Base-by-base conservation (phyloP, 768 basidiomycete genomes). In the Auricularia cornea region DNA sequence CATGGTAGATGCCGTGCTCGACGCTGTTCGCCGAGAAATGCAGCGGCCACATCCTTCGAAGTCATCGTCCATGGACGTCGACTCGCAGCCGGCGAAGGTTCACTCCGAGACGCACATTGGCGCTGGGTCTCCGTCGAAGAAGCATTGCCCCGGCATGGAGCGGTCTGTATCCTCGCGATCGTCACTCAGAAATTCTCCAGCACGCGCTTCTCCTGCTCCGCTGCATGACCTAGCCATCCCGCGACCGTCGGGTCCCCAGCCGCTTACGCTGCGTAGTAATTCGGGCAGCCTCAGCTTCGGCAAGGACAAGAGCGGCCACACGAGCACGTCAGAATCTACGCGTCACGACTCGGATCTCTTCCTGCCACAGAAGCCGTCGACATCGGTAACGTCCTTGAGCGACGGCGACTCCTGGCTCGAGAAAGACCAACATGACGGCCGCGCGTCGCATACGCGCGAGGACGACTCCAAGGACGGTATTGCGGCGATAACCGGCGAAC, bases 1-100 rank as follows among this genome's bases (percentile, higher is more conserved):
- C 70, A 86, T 91, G 8, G 84, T 96, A 1, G 92, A 94, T 71
- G 87, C 92, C 8, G 79, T 92, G n/a, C 77, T 95, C 61, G 90
- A 92, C 70, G 88, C 84, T 3, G 76, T 94, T 3, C 76, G 83
- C 68, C 72, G 80, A 60, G 89, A 93, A 74, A 68, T 88, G 70
- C 38, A 38, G 26, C 59, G 61, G 32, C 64, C 66, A 48, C 64
- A 68, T 64, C 54, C 30, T 29, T 28, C 30, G 16, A 59, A 48
- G 10, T 35, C 30, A n/a, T 29, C 44, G 30, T 10, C 18, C 11
- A 59, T 59, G 57, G 57, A 59, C 10, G 57, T 59, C 10, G 35
- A 38, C 16, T 8, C 35, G 16, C 35, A 8, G 6, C 3, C 3
- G n/a, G 29, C 29, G n/a, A 26, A 23, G 16, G 57, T 14, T 10